Base-by-base conservation (phyloP, 768 basidiomycete genomes). In the Lactifluus pinguis region DNA sequence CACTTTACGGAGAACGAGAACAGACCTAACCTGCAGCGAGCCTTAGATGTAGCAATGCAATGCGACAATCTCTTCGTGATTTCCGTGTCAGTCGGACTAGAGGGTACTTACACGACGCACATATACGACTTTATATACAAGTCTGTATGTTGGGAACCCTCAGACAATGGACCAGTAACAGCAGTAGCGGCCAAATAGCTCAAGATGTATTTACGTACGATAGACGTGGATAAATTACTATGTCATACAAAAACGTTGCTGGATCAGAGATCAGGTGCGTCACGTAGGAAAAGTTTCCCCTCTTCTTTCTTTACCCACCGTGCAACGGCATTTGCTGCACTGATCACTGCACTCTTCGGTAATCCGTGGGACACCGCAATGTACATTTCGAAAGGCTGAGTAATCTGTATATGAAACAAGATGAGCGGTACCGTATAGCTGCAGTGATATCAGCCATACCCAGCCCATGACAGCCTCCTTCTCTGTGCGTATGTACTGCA, bases 291-390 rank as follows among this genome's bases (percentile, higher is more conserved):
- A 61, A 99, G 68, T 66, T 76, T 79, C 6, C 74, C 74, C 71
- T 97, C 95, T 68, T 97, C 91, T 66, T 84, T 87, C 78, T 89
- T 87, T 6, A 97, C 85, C 95, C 95, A 99, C 15, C 86, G 77
- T 21, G 86, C 85, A 29, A 98, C 87, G 1, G 86, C 80, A 70
- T 98, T 95, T 8, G 95, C 97, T 5, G 93, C 89, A 13, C 85
- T 83, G 14, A 98, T 85, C 1, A 83, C 86, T 0, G 89, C 92
- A 53, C 85, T 86, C 78, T 98, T 98, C 6, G 95, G 91, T 55
- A 98, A 69, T 51, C 81, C 78, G 10, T 92, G 89, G 1, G 92
- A 90, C 14, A 95, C 71, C 0, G 88, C 79, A 53, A 95, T 73
- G 69, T 97, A 98, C 15, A 98, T 74, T 71, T 98, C 97, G 69